Conservation (phyloP, 441 rosid genomes). For the Eutrema salsugineum region DNA sequence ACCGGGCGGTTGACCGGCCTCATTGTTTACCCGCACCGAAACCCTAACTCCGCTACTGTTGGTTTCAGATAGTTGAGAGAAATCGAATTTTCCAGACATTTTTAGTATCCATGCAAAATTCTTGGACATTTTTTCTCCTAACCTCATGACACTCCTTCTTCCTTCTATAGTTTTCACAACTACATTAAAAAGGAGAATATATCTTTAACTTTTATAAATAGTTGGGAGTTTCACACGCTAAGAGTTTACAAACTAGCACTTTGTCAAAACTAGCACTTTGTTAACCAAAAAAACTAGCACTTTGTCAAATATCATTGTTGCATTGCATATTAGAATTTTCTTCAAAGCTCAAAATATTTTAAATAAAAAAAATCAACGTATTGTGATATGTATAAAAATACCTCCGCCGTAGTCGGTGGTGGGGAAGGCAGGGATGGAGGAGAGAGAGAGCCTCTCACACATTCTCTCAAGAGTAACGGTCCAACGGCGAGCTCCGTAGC, state of each 20-base stretch:
- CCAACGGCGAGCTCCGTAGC: slow-evolving; percentile 73
- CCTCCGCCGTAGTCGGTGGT: slow-evolving; percentile 40
- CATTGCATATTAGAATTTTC: background rate
- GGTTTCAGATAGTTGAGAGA: slow-evolving; percentile 39
- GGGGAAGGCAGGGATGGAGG: background rate
- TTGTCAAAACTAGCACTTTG: background rate
- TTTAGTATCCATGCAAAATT: slow-evolving; percentile 40
- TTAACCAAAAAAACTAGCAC: background rate
- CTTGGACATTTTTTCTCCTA: slow-evolving; percentile 58
- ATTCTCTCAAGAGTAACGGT: slow-evolving; percentile 49
- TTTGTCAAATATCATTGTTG: background rate
- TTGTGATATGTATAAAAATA: slow-evolving; percentile 11
- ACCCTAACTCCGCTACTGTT: slow-evolving; percentile 49
- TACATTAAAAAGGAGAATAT: background rate
- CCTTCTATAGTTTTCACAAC: slow-evolving; percentile 31
- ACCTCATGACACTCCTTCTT: slow-evolving; percentile 43
- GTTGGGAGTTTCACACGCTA: background rate
- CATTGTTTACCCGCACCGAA: slow-evolving; percentile 35
- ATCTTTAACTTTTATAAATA: background rate
- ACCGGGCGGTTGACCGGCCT: slow-evolving; percentile 49
- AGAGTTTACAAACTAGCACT: background rate
- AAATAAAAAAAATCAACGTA: background rate
- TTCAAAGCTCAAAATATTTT: background rate
- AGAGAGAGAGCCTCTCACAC: slow-evolving; percentile 48
- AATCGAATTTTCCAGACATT: slow-evolving; percentile 47